phyloP scores from a whole-genome alignment of 2,329 filamentous ascomycete species.

The Pseudogymnoascus sp. region DNA sequence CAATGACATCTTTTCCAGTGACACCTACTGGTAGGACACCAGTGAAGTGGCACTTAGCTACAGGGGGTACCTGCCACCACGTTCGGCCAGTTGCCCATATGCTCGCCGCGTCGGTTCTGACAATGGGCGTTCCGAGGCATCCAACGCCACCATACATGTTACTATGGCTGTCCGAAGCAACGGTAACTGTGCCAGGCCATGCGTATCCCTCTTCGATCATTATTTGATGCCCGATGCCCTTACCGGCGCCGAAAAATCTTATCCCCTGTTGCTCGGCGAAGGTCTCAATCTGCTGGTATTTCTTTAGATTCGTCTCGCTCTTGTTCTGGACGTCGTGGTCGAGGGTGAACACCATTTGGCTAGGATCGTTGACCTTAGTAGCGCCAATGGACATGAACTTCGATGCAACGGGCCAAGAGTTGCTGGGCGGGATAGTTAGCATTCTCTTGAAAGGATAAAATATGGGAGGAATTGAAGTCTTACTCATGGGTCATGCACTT shows the following conservation, averaged over 20 bases:
- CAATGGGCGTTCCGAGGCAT: constrained; percentile 71
- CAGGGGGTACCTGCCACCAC: constrained; percentile 84
- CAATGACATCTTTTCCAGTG: constrained; percentile 89
- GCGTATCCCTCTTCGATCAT: constrained; percentile 80
- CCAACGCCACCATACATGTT: constrained; percentile 82
- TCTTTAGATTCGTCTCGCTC: constrained; percentile 68
- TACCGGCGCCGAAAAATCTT: constrained; percentile 68
- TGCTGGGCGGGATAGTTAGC: constrained; percentile 33
- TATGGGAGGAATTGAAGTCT: not conserved
- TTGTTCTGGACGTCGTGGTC: constrained; percentile 90
- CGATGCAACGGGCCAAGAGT: constrained; percentile 64
- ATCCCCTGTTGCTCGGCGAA: constrained; percentile 76
- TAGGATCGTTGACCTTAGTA: constrained; percentile 60
- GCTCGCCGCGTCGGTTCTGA: constrained; percentile 78
- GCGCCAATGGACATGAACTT: constrained; percentile 84
- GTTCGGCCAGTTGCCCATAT: constrained; percentile 79
- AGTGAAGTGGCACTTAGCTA: constrained; percentile 72
- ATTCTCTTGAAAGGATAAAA: not conserved
- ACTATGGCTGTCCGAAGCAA: constrained; percentile 71
- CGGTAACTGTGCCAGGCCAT: constrained; percentile 79
- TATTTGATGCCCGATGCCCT: constrained; percentile 85
- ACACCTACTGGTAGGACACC: constrained; percentile 72
- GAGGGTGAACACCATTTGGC: constrained; percentile 74
- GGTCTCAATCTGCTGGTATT: constrained; percentile 73
- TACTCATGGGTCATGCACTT: constrained; percentile 76